Base-by-base conservation (phyloP, 1,284 basidiomycete genomes). In the Moniliophthora roreri region DNA sequence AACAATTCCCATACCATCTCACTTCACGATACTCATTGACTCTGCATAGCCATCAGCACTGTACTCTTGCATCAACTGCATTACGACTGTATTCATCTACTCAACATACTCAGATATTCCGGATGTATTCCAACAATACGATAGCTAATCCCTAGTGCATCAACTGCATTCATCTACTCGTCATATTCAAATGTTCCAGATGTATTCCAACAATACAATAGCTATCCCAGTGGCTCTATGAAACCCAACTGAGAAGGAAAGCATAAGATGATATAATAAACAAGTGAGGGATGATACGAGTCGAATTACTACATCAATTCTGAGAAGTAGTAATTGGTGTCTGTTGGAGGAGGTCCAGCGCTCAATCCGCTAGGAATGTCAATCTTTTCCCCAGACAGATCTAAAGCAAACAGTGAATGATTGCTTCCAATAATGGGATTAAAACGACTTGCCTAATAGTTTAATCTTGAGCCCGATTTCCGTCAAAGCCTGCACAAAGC, bases 401-500 rank as follows among this genome's bases (percentile, higher is more conserved):
- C 94, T 92, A 45, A 46, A 35, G 23, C 51, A 54, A 36, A 40
- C 62, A 34, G 13, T 23, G 23, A 18, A 45, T 42, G 11, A 39
- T 6, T 51, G 40, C 16, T 28, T 23, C 37, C 28, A 35, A 13
- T 23, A 18, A 44, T 32, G 28, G 37, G 6, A 53, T 21, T 49
- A 20, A 15, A n/a, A 16, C 4, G 55, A 76, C 87, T 50, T 63
- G 91, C 89, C 89, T 44, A 96, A 76, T 60, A 98, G 72, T 69
- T 96, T 93, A 63, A 98, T 92, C 75, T 96, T 96, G 55, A 98
- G 73, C 2, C 93, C 95, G 60, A 98, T 92, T 64, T 98, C 95
- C 11, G 95, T 96, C 63, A 98, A 74, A 11, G 85, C 84, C 62
- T 90, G 81, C 5, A 95, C 88, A 63, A 93, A 93, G 41, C 86